Percentiles rank a stretch among this genome's conserved stretches.
phyloP scores from a whole-genome alignment of 257 asterid genomes.

The Lavandula angustifolia region DNA sequence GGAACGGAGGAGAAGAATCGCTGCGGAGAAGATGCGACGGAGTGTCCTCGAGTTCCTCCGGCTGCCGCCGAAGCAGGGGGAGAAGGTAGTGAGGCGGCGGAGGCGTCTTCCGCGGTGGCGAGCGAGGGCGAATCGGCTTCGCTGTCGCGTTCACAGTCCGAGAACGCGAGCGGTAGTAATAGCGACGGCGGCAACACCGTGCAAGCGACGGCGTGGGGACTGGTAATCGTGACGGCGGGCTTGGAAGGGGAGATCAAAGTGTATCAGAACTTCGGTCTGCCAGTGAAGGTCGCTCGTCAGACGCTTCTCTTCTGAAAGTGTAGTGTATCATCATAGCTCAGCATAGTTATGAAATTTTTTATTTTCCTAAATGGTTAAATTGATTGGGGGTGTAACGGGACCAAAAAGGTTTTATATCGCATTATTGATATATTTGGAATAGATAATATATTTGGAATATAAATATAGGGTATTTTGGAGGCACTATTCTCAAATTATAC shows the following conservation, averaged over 20 bases:
- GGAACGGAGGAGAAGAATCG: slow-evolving; percentile 29
- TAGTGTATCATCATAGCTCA: no score
- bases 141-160: slow-evolving; percentile 35
- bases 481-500: no score
- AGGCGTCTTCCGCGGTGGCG: slow-evolving; percentile 30
- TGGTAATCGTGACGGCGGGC: slow-evolving; percentile 72
- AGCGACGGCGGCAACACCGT: slow-evolving; percentile 36
- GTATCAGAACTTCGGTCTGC: slow-evolving; percentile 83
- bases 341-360: no score
- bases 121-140: slow-evolving; percentile 44
- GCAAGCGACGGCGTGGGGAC: slow-evolving; percentile 86
- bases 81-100: no score
- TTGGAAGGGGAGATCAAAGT: slow-evolving; percentile 76
- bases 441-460: no score
- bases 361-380: no score
- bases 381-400: no score
- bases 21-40: slow-evolving; percentile 33
- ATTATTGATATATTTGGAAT: no score
- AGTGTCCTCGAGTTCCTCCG: no score
- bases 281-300: slow-evolving; percentile 48
- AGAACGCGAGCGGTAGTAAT: slow-evolving; percentile 21
- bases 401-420: no score
- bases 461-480: no score
- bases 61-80: no score
- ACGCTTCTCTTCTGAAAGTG: slow-evolving; percentile 36